Base-by-base conservation (phyloP, 169 alveolate genomes). In the Eimeria praecox region DNA sequence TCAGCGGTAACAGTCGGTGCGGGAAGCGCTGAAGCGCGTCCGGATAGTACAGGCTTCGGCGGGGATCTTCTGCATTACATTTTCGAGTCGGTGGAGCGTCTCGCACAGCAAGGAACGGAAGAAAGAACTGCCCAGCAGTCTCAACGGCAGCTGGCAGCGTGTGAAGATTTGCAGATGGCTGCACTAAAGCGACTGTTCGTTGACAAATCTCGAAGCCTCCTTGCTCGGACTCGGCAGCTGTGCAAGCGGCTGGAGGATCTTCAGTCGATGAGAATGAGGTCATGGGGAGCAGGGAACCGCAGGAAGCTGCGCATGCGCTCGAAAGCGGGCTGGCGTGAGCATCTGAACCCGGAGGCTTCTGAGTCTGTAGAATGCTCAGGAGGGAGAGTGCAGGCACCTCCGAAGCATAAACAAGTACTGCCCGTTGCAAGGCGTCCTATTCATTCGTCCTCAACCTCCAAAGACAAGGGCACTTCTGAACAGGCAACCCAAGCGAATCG, bases 91-190 rank as follows among this genome's bases (percentile, higher is more conserved):
- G 80, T 87, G 59, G 82, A 87, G 49, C 71, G 33, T 16, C 94
- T 87, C 8, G 83, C 94, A 38, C 66, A 64, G 83, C 80, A 87
- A 64, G 83, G 62, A 33, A 87, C 83, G 3, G 94, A 64, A 44
- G 82, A 87, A n/a, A 59, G 94, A 18, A 87, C 94, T 27, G 54
- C 80, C 3, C 24, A 10, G 59, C 94, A 59, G 94, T 62, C 83
- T 10, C 82, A 87, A 52, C 94, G n/a, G 83, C 94, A 87, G 64
- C 83, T 87, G 83, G 94, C 94, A 44, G 66, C 78, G 6, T 87
- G 94, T 64, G 94, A 87, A 75, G 94, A 87, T 49, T 59, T 87
- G 94, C 94, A 87, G 44, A 87, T 87, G 94, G 94, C 94, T 49
- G 94, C 94, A 10, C 82, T 87, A 54, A 87, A 87, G 82, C 94